Conservation (phyloP, 2,329 filamentous ascomycete species). For the Bretziella fagacearum region DNA sequence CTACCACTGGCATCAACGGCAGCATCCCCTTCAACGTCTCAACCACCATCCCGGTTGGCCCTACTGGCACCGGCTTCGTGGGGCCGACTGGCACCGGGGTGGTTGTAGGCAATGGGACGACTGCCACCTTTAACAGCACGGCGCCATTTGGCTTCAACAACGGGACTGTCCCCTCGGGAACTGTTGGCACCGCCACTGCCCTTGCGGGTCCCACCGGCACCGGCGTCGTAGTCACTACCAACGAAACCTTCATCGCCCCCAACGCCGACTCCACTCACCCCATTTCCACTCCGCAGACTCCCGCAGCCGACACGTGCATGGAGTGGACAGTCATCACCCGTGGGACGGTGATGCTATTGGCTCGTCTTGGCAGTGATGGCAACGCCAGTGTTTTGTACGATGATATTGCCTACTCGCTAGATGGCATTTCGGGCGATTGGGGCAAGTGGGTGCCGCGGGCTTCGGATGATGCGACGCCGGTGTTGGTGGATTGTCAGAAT, state of each 20-base stretch:
- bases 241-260: neutral
- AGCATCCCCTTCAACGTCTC: neutral
- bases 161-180: neutral
- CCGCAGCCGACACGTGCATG: slow-evolving; percentile 8
- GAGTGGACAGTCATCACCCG: slow-evolving; percentile 15
- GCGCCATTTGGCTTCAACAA: slow-evolving; percentile 4
- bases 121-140: neutral
- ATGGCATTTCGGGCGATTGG: slow-evolving; percentile 12
- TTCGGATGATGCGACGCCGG: slow-evolving; percentile 1
- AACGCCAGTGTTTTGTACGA: slow-evolving; percentile 14
- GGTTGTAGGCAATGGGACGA: neutral
- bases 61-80: neutral
- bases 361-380: slow-evolving; percentile 5
- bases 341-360: slow-evolving; percentile 12
- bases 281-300: neutral
- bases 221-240: neutral
- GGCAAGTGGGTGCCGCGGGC: slow-evolving; percentile 10
- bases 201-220: neutral
- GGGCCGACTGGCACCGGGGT: neutral
- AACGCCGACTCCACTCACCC: neutral
- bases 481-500: slow-evolving; percentile 12
- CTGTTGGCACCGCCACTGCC: neutral
- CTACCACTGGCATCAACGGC: neutral
- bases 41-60: neutral
- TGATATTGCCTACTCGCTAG: slow-evolving; percentile 14